Evolutionary conservation across 441 rosid genomes (phyloP), one percentile per base, ranked within the genome.

Genomic region (Mallotus repandus): DNA sequence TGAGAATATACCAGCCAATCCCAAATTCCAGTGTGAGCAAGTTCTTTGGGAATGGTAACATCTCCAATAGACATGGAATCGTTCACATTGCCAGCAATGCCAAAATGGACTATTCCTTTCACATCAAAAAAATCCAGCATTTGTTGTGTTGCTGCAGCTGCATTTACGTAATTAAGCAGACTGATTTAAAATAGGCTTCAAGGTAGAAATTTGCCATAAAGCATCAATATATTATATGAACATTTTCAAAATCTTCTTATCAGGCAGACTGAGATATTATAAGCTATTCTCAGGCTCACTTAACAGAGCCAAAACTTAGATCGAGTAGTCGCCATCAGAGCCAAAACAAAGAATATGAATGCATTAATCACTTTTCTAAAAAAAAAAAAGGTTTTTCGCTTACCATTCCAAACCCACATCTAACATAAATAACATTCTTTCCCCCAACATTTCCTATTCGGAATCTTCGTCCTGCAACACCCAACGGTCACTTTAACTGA

Each of bases 31-130:
- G 88, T 84, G 63, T 83, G 86, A 2, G 82, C 86, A 66, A 85
- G 55, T 71, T 84, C 81, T 63, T 77, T 81, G 16, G 89, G 87
- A 75, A 89, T 78, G 71, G 74, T 72, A 19, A 89, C 88, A 78
- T 89, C 91, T 79, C 91, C 89, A n/a, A 82, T 78, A 73, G 83
- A 81, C 84, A 87, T 82, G 13, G 88, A 84, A 58, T 77, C 71
- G 64, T 86, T 86, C 48, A 61, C 49, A 59, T 78, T 86, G 46
- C 89, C 87, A 60, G 88, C 86, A 69, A 85, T 89, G 2, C 88
- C 91, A 55, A 85, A 89, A 80, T 87, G 91, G 21, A 87, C 79
- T 0, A 87, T 81, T 4, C 88, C 88, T 52, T 8, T 64, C 4
- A 86, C 9, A 5, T 63, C 73, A 78, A 89, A 87, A 66, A 75